A percentile compares a stretch with the other conserved stretches of the same genome.
phyloP scores from a whole-genome alignment of 2,329 filamentous ascomycete genomes.

The Aquanectria penicillioides region DNA sequence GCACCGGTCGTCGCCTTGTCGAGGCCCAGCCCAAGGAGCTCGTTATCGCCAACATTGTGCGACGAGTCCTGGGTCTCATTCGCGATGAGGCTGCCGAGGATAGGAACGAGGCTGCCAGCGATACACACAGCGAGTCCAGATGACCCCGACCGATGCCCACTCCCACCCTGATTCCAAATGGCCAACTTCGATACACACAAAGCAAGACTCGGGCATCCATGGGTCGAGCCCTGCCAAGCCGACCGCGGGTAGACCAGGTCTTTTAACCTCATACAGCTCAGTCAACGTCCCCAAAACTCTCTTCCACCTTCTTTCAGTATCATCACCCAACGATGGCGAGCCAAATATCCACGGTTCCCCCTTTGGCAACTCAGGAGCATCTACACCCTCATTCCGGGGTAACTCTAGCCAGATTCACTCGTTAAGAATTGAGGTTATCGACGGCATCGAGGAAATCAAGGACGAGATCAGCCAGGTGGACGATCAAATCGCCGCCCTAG shows the following conservation, averaged over 20 bases:
- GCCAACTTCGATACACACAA: constrained; percentile 46
- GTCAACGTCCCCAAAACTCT: constrained; percentile 79
- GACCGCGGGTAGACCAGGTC: constrained; percentile 63
- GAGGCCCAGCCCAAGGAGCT: constrained; percentile 90
- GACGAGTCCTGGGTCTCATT: constrained; percentile 88
- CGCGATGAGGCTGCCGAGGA: constrained; percentile 90
- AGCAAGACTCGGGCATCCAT: constrained; percentile 47
- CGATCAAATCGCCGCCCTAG: constrained; percentile 89
- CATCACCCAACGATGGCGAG: constrained; percentile 58
- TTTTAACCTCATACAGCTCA: constrained; percentile 70
- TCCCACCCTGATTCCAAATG: constrained; percentile 43
- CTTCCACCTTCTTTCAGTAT: constrained; percentile 86
- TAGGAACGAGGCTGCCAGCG: constrained; percentile 70
- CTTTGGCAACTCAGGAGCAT: constrained; percentile 58
- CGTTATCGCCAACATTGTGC: constrained; percentile 92
- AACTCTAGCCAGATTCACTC: constrained; percentile 67
- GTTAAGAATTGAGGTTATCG: constrained; percentile 88
- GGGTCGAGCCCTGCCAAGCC: constrained; percentile 42
- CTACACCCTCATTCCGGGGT: constrained; percentile 56
- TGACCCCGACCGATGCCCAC: constrained; percentile 53
- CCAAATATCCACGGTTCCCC: constrained; percentile 55
- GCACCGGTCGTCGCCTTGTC: constrained; percentile 80
- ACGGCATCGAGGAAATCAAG: constrained; percentile 94
- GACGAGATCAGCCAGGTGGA: constrained; percentile 95
- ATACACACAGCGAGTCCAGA: constrained; percentile 63